Evolutionary conservation across 371 early-diverging fungal genomes (phyloP), one percentile per base, ranked within the genome.

Genomic region (Circinella umbellata): DNA sequence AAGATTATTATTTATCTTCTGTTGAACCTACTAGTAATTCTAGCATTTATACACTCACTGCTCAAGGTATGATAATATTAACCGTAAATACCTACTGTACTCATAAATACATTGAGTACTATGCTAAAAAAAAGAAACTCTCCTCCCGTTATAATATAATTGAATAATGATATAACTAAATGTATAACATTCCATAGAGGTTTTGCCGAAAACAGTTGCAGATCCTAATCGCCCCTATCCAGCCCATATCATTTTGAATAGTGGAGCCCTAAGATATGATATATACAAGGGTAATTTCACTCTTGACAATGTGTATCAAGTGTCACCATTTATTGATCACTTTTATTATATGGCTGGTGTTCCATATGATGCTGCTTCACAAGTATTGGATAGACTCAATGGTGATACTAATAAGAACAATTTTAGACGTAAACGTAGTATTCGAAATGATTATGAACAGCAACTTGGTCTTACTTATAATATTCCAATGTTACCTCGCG

Each of bases 381-480:
- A 73, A 65, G n/a, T 77, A 11, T 69, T 91, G 77, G 84, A 83
- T 69, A 83, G 81, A 14, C 67, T 93, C 51, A 85, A 86, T 67
- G 42, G 53, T 17, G 68, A 68, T 38, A 13, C 36, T 1, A 8
- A 46, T 36, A 39, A 57, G 20, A 46, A 18, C 20, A 62, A 36
- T 36, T 60, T 46, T 18, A n/a, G 47, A 3, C 69, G 69, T 27
- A 68, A 68, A 48, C 61, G 68, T 18, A 49, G 36, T 17, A 37
- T 68, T 36, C 49, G 38, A 8, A 35, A 11, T 13, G 20, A 20
- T 18, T 53, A 18, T 20, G 62, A 39, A 37, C 47, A 38, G 20
- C 38, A 60, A 61, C 59, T 64, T 53, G 77, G 78, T 34, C 72
- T 73, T 55, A 61, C 69, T n/a, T 64, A 80, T 46, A 64, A 64